Conservation (phyloP, 2,329 filamentous ascomycete species). For the Aspergillus sclerotialis region DNA sequence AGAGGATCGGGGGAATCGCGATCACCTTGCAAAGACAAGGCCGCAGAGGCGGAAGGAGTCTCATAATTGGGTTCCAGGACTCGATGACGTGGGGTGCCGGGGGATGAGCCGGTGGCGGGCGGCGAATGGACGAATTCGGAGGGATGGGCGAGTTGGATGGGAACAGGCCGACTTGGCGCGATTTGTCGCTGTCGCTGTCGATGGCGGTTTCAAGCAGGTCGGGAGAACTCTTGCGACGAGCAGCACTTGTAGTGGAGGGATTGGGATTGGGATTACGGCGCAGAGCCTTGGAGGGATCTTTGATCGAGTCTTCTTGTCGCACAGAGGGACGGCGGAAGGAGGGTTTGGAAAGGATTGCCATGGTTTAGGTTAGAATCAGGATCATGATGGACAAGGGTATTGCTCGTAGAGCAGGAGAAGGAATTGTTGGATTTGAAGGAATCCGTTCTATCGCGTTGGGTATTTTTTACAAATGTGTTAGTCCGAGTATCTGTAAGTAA, state of each 20-base stretch:
- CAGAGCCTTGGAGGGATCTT: constrained; percentile 20
- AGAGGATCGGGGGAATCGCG: constrained; percentile 22
- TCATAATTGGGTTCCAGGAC: constrained; percentile 12
- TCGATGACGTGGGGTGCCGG: constrained; percentile 6
- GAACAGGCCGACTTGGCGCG: constrained; percentile 2
- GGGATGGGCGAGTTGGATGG: constrained; percentile 3
- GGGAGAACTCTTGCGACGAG: constrained; percentile 25
- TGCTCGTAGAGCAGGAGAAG: too few species aligned
- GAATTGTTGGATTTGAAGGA: too few species aligned
- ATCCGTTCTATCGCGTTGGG: too few species aligned
- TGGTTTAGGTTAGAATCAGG: constrained; percentile 15
- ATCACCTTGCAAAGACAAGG: constrained; percentile 13
- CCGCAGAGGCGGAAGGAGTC: constrained; percentile 7
- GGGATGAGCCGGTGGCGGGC: constrained; percentile 4
- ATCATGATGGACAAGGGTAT: neutral
- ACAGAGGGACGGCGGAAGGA: constrained; percentile 26
- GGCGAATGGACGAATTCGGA: constrained; percentile 4
- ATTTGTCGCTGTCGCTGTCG: constrained; percentile 4
- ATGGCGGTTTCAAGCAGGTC: constrained; percentile 25
- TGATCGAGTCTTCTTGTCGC: constrained; percentile 21
- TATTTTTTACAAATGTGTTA: too few species aligned
- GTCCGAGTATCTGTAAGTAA: too few species aligned
- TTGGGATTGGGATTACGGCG: constrained; percentile 16
- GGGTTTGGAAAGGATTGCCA: constrained; percentile 28
- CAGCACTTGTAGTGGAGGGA: neutral